phyloP scores from a whole-genome alignment of 768 basidiomycete species.

The Panus rudis region DNA sequence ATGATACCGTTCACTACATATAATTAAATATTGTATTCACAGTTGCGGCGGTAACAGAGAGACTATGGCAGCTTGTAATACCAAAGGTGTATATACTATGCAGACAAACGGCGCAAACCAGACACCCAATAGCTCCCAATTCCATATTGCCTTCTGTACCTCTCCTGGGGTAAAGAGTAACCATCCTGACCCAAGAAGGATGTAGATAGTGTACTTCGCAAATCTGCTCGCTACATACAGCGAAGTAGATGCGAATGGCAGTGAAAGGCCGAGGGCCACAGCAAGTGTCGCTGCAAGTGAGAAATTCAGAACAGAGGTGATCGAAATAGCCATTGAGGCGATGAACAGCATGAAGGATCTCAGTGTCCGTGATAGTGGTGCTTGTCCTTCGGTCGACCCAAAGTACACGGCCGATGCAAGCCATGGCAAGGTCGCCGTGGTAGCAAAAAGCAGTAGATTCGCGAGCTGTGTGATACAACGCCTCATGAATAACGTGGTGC shows the following conservation, averaged over 20 bases:
- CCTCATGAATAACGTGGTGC: too few species aligned
- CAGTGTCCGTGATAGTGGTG: constrained; percentile 43
- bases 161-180: constrained; percentile 40
- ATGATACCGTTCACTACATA: neutral
- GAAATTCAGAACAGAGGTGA: constrained; percentile 87
- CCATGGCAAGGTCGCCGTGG: neutral
- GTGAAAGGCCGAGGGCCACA: constrained; percentile 55
- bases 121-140: constrained; percentile 73
- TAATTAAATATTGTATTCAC: neutral
- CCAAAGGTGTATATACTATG: constrained; percentile 68
- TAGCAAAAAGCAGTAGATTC: too few species aligned
- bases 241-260: constrained; percentile 38
- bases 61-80: constrained; percentile 63
- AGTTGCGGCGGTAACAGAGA: constrained; percentile 30
- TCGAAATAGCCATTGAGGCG: constrained; percentile 79
- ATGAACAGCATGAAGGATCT: constrained; percentile 75
- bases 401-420: neutral
- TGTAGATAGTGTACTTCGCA: constrained; percentile 32
- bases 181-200: constrained; percentile 51
- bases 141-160: constrained; percentile 49
- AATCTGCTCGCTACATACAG: constrained; percentile 18
- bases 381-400: constrained; percentile 12
- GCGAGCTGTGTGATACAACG: too few species aligned
- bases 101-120: constrained; percentile 85
- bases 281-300: constrained; percentile 76